Conservation (phyloP, 345 rosid genomes). For the Corchorus capsularis region DNA sequence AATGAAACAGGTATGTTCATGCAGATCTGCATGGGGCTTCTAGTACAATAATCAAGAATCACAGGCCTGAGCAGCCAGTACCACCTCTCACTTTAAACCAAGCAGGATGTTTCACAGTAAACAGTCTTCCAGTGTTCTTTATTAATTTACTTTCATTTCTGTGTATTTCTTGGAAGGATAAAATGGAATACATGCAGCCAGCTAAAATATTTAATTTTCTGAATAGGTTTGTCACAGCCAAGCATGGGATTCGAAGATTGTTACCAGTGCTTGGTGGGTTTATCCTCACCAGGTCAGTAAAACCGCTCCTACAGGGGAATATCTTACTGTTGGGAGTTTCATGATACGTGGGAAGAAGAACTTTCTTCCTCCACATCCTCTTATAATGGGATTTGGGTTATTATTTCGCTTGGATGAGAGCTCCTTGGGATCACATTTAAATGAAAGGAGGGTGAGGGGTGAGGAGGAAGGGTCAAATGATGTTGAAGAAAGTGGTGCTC, state of each 20-base stretch:
- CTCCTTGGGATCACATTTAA: conserved; percentile 94
- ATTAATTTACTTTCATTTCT: not conserved
- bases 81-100: conserved; percentile 96
- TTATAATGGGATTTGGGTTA: conserved; percentile 96
- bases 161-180: conserved; percentile 11
- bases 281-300: conserved; percentile 96
- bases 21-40: conserved; percentile 99
- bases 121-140: conserved; percentile 6
- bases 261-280: conserved; percentile 99
- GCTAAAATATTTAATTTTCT: conserved; percentile 16
- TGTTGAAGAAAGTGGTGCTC: conserved; percentile 53
- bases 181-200: conserved; percentile 4
- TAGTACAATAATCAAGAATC: conserved; percentile 94
- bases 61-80: conserved; percentile 82
- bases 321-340: conserved; percentile 97
- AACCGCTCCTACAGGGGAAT: conserved; percentile 99
- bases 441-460: conserved; percentile 95
- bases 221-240: conserved; percentile 93
- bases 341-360: conserved; percentile 98
- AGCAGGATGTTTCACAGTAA: conserved; percentile 95
- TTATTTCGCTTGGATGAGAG: conserved; percentile 98
- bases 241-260: conserved; percentile 99
- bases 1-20: conserved; percentile 79
- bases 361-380: conserved; percentile 97
- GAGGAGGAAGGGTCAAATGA: conserved; percentile 83